Evolutionary conservation across 2,329 filamentous ascomycete genomes (phyloP).

Genomic region (Rutstroemia sydowiana): DNA sequence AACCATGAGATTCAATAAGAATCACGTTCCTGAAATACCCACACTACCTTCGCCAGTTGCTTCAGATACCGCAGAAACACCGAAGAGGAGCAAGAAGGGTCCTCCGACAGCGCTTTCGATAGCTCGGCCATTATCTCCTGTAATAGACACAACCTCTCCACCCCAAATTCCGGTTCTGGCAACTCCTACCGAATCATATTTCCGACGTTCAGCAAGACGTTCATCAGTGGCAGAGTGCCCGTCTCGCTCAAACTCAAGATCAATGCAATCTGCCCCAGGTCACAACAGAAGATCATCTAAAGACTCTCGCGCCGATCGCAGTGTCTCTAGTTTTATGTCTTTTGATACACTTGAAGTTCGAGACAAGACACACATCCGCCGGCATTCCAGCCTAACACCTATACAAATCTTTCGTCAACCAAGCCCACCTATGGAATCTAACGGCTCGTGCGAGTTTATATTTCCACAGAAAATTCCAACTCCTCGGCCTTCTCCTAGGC

Average conservation of each 20-base stretch:
- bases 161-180: conserved; percentile 7
- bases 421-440: neutral
- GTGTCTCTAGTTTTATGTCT: conserved; percentile 18
- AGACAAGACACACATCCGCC: conserved; percentile 17
- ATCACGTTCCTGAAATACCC: conserved; percentile 7
- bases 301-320: conserved; percentile 6
- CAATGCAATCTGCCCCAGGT: neutral
- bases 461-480: neutral
- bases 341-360: conserved; percentile 11
- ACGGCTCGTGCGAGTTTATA: conserved; percentile 2
- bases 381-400: conserved; percentile 12
- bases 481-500: neutral
- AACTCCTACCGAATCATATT: conserved; percentile 10
- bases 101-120: conserved; percentile 13
- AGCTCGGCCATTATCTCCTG: conserved; percentile 15
- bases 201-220: conserved; percentile 9
- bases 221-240: conserved; percentile 11
- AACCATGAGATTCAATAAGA: conserved; percentile 17
- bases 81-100: conserved; percentile 14
- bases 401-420: conserved; percentile 1
- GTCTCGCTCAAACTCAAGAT: conserved; percentile 7
- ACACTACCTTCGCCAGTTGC: conserved; percentile 2
- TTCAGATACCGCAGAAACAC: conserved; percentile 7
- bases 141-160: conserved; percentile 16
- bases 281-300: neutral